These are phyloP conservation scores for Rostrohypoxylon terebratum DNA, from an alignment of 495 filamentous ascomycete species.

Conservation along the genomic window DNA sequence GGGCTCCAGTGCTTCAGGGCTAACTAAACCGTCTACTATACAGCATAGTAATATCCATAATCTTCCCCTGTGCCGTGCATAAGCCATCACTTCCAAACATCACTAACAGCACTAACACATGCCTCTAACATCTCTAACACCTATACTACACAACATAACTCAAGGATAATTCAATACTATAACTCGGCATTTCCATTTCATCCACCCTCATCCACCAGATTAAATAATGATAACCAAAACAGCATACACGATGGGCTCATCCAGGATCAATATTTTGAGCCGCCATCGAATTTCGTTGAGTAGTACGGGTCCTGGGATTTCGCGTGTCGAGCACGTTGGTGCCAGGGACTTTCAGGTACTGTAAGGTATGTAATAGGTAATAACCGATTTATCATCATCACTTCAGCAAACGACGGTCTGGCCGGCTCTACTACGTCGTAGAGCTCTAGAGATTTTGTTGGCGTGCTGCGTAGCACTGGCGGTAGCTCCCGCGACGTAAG, in stretches of 20 bases:
- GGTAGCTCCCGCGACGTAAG: conserved; percentile 25
- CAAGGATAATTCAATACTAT: conserved; percentile 1
- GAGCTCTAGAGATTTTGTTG: conserved; percentile 5
- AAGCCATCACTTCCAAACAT: conserved; percentile 22
- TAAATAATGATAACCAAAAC: conserved; percentile 2
- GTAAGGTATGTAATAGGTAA: not conserved
- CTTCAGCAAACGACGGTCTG: conserved; percentile 41
- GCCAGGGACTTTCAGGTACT: conserved; percentile 19
- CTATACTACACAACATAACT: conserved; percentile 2
- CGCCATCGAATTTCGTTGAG: conserved; percentile 5
- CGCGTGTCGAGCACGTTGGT: conserved; percentile 43
- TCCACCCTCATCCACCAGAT: not conserved
- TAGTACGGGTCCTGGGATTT: conserved; percentile 31
- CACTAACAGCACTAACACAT: not conserved
- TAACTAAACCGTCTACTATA: conserved; percentile 2
- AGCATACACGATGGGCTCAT: not conserved
- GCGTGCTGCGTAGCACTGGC: conserved; percentile 22
- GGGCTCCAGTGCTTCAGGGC: not conserved
- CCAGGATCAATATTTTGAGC: conserved; percentile 16
- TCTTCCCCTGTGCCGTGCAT: conserved; percentile 38
- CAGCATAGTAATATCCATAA: no score
- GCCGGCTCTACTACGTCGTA: no score
- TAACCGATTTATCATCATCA: conserved; percentile 48
- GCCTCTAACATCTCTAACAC: not conserved
- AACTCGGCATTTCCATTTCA: not conserved